phyloP scores from a whole-genome alignment of 2,329 filamentous ascomycete species.

The Myrmaecium sp. region DNA sequence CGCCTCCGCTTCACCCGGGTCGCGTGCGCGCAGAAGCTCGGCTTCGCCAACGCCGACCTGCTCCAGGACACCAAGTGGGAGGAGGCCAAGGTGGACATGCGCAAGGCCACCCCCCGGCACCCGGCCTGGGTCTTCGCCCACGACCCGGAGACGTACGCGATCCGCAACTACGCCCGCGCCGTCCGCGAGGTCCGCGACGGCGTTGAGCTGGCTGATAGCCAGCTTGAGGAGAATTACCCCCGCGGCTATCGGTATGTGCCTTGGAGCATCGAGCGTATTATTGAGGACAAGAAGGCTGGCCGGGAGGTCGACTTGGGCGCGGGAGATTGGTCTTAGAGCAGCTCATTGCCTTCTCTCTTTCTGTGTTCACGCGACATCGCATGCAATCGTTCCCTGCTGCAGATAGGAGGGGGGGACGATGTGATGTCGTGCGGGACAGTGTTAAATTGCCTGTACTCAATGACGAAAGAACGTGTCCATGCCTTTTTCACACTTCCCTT shows the following conservation, averaged over 20 bases:
- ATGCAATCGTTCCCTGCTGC: no score
- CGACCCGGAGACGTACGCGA: slow-evolving; percentile 28
- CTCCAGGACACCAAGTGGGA: slow-evolving; percentile 32
- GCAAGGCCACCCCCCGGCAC: slow-evolving; percentile 25
- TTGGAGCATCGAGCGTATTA: slow-evolving; percentile 26
- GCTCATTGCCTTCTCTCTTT: no score
- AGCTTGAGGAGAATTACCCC: slow-evolving; percentile 23
- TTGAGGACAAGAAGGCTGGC: slow-evolving; percentile 21
- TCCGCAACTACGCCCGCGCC: slow-evolving; percentile 25
- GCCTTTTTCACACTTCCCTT: no score
- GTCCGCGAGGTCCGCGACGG: slow-evolving; percentile 25
- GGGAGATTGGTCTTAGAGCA: slow-evolving; percentile 15
- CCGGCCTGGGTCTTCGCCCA: slow-evolving; percentile 30
- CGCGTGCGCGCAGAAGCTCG: slow-evolving; percentile 31
- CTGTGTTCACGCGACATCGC: no score
- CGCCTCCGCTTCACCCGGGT: slow-evolving; percentile 30
- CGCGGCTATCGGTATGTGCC: slow-evolving; percentile 23
- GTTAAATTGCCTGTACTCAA: no score
- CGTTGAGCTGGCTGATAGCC: slow-evolving; percentile 22
- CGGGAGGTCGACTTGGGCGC: slow-evolving; percentile 16
- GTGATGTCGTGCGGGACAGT: no score
- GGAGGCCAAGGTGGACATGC: slow-evolving; percentile 29
- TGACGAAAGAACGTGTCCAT: no score
- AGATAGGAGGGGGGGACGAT: no score
- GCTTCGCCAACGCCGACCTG: slow-evolving; percentile 30